Base-by-base conservation (phyloP, 2,329 filamentous ascomycete species). In the Fusarium sp. region DNA sequence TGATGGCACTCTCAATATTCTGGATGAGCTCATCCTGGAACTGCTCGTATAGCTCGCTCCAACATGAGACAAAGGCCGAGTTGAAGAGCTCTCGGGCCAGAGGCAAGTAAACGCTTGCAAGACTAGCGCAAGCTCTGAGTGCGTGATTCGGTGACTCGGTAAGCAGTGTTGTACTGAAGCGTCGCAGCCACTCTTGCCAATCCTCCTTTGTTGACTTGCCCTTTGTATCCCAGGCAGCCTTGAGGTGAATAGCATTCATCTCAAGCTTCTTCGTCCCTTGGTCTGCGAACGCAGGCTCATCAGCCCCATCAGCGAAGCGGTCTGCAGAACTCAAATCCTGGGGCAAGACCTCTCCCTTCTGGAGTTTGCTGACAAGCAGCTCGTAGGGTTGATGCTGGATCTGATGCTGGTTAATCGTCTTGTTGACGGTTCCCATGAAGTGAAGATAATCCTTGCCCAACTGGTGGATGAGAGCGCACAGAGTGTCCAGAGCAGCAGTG, bases 131-230 rank as follows among this genome's bases (percentile, higher is more conserved):
- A 38, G 95, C 95, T 63, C 95, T 86, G 2, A 99, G 82, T 9
- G 96, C 94, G 71, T 97, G 95, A 65, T 97, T 97, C 4, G 95
- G 96, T 2, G 93, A 98, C 73, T 99, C 96, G 60, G 93, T 92
- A 39, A 99, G 83, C 8, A 99, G 82, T 52, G 97, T 96, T 31
- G 97, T 94, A 72, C 94, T 98, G 77, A 99, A 97, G 25, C 94
- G 86, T 59, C 96, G 88, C 77, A 99, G 92, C 95, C 95, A 99
- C 75, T 99, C 95, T 70, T 97, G 92, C 95, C 95, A 99, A 76
- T 99, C 95, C 73, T 99, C 95, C 70, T 93, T 93, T 9, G 95
- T 99, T 0, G 94, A 97, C 72, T 97, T 97, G 58, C 96, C 93
- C 56, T 90, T 93, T 0, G 96, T 95, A 69, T 98, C 95, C 95